Conservation (phyloP, 768 basidiomycete species). For the Mycena amicta region DNA sequence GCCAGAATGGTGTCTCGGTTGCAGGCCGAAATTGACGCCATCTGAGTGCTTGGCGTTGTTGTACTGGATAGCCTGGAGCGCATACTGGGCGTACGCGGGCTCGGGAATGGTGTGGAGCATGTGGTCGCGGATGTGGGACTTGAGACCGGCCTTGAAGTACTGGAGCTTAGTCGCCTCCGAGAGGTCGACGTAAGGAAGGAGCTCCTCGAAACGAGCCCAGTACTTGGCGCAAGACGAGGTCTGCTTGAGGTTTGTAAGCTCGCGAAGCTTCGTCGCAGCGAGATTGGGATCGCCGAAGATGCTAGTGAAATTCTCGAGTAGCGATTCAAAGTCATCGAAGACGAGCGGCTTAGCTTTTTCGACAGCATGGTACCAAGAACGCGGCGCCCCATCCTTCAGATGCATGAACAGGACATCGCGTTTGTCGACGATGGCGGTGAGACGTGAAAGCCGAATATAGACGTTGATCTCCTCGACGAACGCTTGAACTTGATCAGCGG, state of each 20-base stretch:
- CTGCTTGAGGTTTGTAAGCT: conserved; percentile 22
- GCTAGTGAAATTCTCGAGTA: conserved; percentile 9
- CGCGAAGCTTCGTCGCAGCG: conserved; percentile 8
- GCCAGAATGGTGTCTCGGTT: neutral
- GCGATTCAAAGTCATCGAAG: conserved; percentile 7
- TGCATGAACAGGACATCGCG: conserved; percentile 15
- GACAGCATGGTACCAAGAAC: conserved; percentile 4
- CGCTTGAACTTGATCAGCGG: conserved; percentile 19
- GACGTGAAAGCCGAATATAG: conserved; percentile 10
- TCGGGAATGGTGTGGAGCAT: neutral
- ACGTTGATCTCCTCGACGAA: conserved; percentile 22
- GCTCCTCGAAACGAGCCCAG: conserved; percentile 18
- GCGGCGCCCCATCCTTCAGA: conserved; percentile 14
- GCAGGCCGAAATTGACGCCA: neutral
- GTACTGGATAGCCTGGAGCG: neutral
- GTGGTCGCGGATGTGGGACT: neutral
- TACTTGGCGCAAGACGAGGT: conserved; percentile 22
- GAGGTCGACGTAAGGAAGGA: conserved; percentile 18
- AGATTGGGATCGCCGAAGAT: conserved; percentile 19
- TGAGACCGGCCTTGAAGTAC: conserved; percentile 3
- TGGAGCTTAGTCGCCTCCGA: conserved; percentile 6
- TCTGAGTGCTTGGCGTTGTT: conserved; percentile 4
- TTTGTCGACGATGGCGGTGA: conserved; percentile 10
- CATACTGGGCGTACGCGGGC: conserved; percentile 6
- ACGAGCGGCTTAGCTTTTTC: conserved; percentile 10